Evolutionary conservation across 1,284 basidiomycete species (phyloP).

Genomic region (Abortiporus biennis): DNA sequence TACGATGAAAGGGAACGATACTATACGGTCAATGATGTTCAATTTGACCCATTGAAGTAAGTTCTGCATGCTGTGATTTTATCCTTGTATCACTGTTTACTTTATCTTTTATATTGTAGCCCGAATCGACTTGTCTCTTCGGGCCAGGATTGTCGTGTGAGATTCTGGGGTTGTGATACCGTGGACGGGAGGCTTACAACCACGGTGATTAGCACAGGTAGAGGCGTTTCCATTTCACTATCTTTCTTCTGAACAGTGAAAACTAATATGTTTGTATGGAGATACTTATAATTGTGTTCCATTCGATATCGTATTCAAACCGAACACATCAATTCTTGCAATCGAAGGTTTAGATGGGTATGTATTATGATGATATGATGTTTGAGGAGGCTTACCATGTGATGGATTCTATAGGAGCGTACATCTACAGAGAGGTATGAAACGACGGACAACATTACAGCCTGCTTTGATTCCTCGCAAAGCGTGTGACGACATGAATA

Average conservation of each 20-base stretch:
- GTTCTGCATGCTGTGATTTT: not conserved
- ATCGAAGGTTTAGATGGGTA: too few relatives aligned
- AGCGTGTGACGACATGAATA: too few relatives aligned
- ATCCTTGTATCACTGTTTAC: not conserved
- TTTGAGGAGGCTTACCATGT: too few relatives aligned
- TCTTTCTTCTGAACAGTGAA: too few relatives aligned
- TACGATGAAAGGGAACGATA: too few relatives aligned
- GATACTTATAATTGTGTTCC: not conserved
- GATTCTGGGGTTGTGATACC: not conserved
- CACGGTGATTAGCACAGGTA: not conserved
- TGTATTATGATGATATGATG: too few relatives aligned
- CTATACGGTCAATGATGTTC: slow-evolving; percentile 18
- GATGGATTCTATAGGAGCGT: too few relatives aligned
- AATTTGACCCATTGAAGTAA: slow-evolving; percentile 19
- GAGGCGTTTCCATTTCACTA: too few relatives aligned
- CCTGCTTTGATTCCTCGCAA: not conserved
- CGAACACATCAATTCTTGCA: too few relatives aligned
- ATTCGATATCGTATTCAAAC: not conserved
- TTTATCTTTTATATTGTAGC: slow-evolving; percentile 8
- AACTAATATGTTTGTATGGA: not conserved
- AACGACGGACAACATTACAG: too few relatives aligned
- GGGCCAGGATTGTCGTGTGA: slow-evolving; percentile 12
- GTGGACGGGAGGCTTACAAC: not conserved
- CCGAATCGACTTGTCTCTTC: slow-evolving; percentile 16
- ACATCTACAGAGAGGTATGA: too few relatives aligned